Conservation (phyloP, 2,329 filamentous ascomycete genomes). For the Xylogone sp. region DNA sequence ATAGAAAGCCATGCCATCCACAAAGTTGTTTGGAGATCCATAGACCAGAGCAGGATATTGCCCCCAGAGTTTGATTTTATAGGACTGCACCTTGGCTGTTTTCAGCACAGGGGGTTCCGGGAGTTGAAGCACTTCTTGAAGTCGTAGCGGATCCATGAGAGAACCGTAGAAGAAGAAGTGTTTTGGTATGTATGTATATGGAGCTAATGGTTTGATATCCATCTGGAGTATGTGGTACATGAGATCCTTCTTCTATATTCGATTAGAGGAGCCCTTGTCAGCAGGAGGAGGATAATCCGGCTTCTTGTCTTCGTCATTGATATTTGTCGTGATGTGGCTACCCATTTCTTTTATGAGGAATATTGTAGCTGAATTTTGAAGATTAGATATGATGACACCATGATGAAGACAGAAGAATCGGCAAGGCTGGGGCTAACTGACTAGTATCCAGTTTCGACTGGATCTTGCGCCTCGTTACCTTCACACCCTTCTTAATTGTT, state of each 20-base stretch:
- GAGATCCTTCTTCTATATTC: slow-evolving; percentile 10
- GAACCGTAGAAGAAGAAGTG: slow-evolving; percentile 16
- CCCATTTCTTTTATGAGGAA: too few relatives aligned
- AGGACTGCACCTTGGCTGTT: slow-evolving; percentile 12
- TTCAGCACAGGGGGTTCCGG: slow-evolving; percentile 12
- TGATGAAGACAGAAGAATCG: too few relatives aligned
- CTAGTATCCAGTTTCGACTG: too few relatives aligned
- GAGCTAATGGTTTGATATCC: slow-evolving; percentile 9
- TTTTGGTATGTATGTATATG: slow-evolving; percentile 9
- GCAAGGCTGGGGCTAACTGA: too few relatives aligned
- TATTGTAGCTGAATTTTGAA: too few relatives aligned
- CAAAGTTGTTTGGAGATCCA: slow-evolving; percentile 7
- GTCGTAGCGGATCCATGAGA: slow-evolving; percentile 13
- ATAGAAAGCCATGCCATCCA: slow-evolving; percentile 10
- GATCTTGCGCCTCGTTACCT: too few relatives aligned
- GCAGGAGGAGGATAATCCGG: slow-evolving; percentile 3
- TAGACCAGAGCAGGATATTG: slow-evolving; percentile 15
- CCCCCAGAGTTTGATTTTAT: slow-evolving; percentile 15
- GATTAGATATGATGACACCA: too few relatives aligned
- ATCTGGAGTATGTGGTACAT: slow-evolving; percentile 13
- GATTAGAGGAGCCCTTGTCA: slow-evolving; percentile 3
- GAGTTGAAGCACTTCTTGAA: slow-evolving; percentile 14
- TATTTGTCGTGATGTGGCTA: too few relatives aligned
- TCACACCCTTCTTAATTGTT: too few relatives aligned
- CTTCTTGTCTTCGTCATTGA: slow-evolving; percentile 3